A percentile compares a stretch with the other conserved stretches of the same genome.
phyloP scores from a whole-genome alignment of 768 basidiomycete genomes.

The Tylopilus subfusipes region DNA sequence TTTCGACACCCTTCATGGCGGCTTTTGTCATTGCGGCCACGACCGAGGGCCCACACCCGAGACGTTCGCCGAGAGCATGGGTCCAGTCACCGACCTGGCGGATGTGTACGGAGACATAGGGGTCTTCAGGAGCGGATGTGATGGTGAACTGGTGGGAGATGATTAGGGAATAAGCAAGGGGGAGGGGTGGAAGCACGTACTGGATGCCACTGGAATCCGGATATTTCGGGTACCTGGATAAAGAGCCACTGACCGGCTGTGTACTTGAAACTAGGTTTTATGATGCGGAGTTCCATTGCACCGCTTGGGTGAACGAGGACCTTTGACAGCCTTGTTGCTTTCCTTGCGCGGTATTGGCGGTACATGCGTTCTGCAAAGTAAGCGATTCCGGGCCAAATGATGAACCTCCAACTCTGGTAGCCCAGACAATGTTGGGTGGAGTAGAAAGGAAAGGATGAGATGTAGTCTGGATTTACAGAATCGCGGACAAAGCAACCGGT shows the following conservation, averaged over 20 bases:
- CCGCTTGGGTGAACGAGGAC: slow-evolving; percentile 89
- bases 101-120: slow-evolving; percentile 88
- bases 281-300: slow-evolving; percentile 90
- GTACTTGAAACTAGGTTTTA: slow-evolving; percentile 91
- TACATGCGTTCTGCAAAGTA: slow-evolving; percentile 87
- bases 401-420: slow-evolving; percentile 88
- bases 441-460: slow-evolving; percentile 79
- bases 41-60: slow-evolving; percentile 76
- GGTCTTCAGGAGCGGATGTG: slow-evolving; percentile 92
- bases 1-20: slow-evolving; percentile 74
- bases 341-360: slow-evolving; percentile 77
- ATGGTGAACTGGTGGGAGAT: slow-evolving; percentile 70
- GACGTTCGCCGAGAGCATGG: slow-evolving; percentile 74
- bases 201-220: slow-evolving; percentile 90
- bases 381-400: slow-evolving; percentile 86
- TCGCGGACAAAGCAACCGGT: slow-evolving; percentile 96
- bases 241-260: slow-evolving; percentile 91
- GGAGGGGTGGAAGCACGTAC: slow-evolving; percentile 44
- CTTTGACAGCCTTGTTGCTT: slow-evolving; percentile 74
- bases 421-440: slow-evolving; percentile 84
- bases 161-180: background rate
- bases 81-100: slow-evolving; percentile 94
- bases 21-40: slow-evolving; percentile 76
- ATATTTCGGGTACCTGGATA: slow-evolving; percentile 84
- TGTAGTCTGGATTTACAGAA: slow-evolving; percentile 67